These are phyloP conservation scores for Fusarium lyarnte DNA, from an alignment of 2,329 filamentous ascomycete genomes.

Conservation along the genomic window DNA sequence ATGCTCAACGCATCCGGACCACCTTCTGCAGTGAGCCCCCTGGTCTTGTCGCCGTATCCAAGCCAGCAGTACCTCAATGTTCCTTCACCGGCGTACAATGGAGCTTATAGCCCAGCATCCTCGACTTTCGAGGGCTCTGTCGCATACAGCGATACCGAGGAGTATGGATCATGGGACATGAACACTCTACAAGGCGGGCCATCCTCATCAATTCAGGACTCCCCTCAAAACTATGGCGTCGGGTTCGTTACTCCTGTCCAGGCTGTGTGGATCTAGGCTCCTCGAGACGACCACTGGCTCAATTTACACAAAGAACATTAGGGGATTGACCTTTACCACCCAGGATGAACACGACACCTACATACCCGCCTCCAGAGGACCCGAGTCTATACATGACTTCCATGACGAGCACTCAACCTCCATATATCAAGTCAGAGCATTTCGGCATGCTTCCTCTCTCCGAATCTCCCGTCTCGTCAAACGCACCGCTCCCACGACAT, in stretches of 20 bases:
- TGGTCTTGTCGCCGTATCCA: slow-evolving; percentile 64
- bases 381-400: slow-evolving; percentile 50
- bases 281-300: slow-evolving; percentile 52
- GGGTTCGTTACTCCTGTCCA: slow-evolving; percentile 73
- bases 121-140: slow-evolving; percentile 71
- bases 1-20: slow-evolving; percentile 58
- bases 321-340: slow-evolving; percentile 65
- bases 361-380: slow-evolving; percentile 57
- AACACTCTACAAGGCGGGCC: slow-evolving; percentile 54
- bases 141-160: slow-evolving; percentile 70
- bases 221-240: slow-evolving; percentile 54
- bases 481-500: slow-evolving; percentile 51
- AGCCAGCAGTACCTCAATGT: slow-evolving; percentile 69
- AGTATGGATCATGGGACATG: slow-evolving; percentile 62
- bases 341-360: slow-evolving; percentile 61
- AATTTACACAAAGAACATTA: slow-evolving; percentile 52
- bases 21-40: slow-evolving; percentile 61
- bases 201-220: slow-evolving; percentile 58
- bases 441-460: slow-evolving; percentile 57
- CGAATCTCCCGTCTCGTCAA: slow-evolving; percentile 55
- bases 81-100: slow-evolving; percentile 68
- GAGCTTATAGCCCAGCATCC: slow-evolving; percentile 69
- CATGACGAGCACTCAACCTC: slow-evolving; percentile 54
- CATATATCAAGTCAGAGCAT: slow-evolving; percentile 56
- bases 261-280: slow-evolving; percentile 67